Evolutionary conservation across 179 eudicot genomes (phyloP).

Genomic region (Silene noctiflora): DNA sequence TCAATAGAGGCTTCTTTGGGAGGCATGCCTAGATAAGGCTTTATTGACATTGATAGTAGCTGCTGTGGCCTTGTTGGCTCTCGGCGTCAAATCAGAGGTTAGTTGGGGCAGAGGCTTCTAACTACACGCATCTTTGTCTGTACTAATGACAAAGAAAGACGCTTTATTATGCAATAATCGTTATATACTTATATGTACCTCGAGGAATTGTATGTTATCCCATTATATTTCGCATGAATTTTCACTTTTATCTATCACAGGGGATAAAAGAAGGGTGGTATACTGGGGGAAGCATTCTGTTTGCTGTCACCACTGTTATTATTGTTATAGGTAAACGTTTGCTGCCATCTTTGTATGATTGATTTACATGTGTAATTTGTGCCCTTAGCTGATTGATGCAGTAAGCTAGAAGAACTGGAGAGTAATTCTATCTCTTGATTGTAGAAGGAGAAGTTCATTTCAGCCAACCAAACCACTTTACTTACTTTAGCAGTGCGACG

Average conservation of each 20-base stretch:
- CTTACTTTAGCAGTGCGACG: no score
- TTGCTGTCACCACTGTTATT: constrained; percentile 79
- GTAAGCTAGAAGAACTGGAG: background rate
- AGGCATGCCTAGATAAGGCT: constrained; percentile 82
- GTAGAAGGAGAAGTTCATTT: background rate
- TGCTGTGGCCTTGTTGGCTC: constrained; percentile 81
- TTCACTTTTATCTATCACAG: constrained; percentile 27
- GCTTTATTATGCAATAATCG: background rate
- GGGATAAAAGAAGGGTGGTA: constrained; percentile 92
- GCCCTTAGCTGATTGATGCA: background rate
- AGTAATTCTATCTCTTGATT: background rate
- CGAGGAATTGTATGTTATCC: background rate
- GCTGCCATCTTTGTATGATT: background rate
- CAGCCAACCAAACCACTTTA: background rate
- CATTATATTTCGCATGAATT: background rate
- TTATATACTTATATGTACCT: background rate
- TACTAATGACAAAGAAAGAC: background rate
- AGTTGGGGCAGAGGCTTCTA: constrained; percentile 9
- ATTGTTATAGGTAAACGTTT: constrained; percentile 59
- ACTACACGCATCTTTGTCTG: background rate
- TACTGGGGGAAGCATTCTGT: constrained; percentile 91
- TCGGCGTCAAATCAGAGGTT: constrained; percentile 81
- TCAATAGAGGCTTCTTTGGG: constrained; percentile 71
- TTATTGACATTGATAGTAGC: constrained; percentile 78
- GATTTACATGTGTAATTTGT: background rate